Evolutionary conservation across 78 protist species (phyloP), one percentile per base, ranked within the genome.

Genomic region (Pigoraptor vietnamica): DNA sequence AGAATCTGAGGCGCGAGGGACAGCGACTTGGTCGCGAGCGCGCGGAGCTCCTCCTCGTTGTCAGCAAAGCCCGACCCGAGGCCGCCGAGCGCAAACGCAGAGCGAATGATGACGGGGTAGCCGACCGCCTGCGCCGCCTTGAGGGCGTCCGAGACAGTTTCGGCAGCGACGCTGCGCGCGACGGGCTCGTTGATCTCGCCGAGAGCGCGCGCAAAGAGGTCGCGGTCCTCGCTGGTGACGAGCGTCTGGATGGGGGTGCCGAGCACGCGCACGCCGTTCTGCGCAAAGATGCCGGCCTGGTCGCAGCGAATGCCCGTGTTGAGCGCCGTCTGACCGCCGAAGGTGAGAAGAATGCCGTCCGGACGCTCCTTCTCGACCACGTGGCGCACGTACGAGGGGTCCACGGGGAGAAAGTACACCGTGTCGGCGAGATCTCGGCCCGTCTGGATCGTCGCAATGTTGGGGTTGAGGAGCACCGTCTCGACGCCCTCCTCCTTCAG

Each of bases 301-400:
- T n/a, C n/a, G n/a, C n/a, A n/a, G n/a, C n/a, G 93, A 83, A 98
- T 90, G 81, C 98, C 99, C 91, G 98, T 96, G 97, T 98, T 98
- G 91, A 98, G 96, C 21, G 98, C 98, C 19, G 99, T 98, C 94
- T 98, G 99, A 1, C 99, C 99, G 37, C 99, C 99, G 88, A 97
- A 98, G 33, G 98, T 94, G 0, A 98, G 96, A 34, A 97, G 90
- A 38, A 98, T 95, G 38, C 99, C 99, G 83, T 97, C 99, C 33
- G 99, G 99, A 86, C 91, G 82, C 95, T 98, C 99, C 39, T 93
- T 89, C 89, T 87, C 90, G 92, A 98, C 92, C 39, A 98, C 97
- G 88, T 96, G 88, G 79, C 55, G 83, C 36, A 98, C 99, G 14
- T 87, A 89, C 33, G 94, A 96, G 82, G 98, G 96, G 19, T 95